A percentile compares a stretch with the other conserved stretches of the same genome.
Evolutionary conservation across 148 eudicot genomes (phyloP).

Genomic region (Linanthus parryae): DNA sequence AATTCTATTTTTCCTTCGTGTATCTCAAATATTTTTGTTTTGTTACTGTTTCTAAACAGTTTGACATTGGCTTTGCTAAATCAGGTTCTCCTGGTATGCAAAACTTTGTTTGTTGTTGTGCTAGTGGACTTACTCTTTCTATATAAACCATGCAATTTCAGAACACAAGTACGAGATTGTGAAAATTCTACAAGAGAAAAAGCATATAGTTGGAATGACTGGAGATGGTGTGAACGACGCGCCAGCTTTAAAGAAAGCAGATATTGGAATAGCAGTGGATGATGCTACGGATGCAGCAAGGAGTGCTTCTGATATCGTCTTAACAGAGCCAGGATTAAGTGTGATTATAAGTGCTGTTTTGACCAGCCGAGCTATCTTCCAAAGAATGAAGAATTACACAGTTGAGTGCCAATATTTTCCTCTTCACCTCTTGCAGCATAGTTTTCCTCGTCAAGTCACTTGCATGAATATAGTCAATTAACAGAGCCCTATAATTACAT

Average conservation of each 20-base stretch:
- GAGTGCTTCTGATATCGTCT: conserved; percentile 64
- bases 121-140: conserved; percentile 10
- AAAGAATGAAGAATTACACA: conserved; percentile 73
- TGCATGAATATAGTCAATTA: too few relatives aligned
- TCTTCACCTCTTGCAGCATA: background rate
- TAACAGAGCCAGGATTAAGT: conserved; percentile 77
- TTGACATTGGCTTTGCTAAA: too few relatives aligned
- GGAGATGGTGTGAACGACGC: conserved; percentile 80
- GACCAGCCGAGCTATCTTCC: conserved; percentile 73
- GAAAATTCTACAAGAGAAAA: conserved; percentile 62
- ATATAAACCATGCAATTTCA: conserved; percentile 12
- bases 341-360: conserved; percentile 64
- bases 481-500: too few relatives aligned
- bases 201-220: conserved; percentile 65
- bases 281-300: conserved; percentile 78
- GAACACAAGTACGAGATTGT: conserved; percentile 69
- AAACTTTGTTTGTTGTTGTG: background rate
- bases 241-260: conserved; percentile 74
- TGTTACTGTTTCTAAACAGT: too few relatives aligned
- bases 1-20: background rate
- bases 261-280: conserved; percentile 71
- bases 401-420: conserved; percentile 19
- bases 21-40: too few relatives aligned
- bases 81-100: too few relatives aligned
- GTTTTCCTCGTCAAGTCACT: too few relatives aligned